These are phyloP conservation scores for Sporothrix inflata DNA, from an alignment of 2,329 filamentous ascomycete genomes.

Conservation along the genomic window DNA sequence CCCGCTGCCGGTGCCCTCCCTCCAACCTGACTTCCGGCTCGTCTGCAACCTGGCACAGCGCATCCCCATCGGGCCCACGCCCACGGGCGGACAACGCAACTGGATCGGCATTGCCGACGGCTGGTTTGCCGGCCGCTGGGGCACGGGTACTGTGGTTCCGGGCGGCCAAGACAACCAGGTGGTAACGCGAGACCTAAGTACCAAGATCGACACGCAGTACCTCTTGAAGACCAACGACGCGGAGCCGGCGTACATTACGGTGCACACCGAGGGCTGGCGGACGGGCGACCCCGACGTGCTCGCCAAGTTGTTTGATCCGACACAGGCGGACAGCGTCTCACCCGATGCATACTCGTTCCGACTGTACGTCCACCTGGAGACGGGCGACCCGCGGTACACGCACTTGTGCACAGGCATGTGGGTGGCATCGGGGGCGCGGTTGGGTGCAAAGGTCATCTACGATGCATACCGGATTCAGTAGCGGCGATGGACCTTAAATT, in stretches of 20 bases:
- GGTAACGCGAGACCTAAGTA: constrained; percentile 1
- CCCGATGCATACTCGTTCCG: background rate
- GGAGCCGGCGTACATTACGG: constrained; percentile 9
- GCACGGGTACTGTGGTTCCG: background rate
- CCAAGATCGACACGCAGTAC: constrained; percentile 5
- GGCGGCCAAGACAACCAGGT: constrained; percentile 13
- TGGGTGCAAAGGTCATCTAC: background rate
- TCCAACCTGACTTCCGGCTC: constrained; percentile 1
- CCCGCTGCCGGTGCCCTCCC: background rate
- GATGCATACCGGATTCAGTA: background rate
- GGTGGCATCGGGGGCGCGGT: background rate
- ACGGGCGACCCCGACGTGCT: constrained; percentile 6
- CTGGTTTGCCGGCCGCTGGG: constrained; percentile 1
- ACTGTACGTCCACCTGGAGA: background rate
- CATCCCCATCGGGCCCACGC: background rate
- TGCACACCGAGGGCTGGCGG: constrained; percentile 15
- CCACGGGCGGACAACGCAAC: background rate
- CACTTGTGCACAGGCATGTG: background rate
- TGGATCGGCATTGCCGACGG: background rate
- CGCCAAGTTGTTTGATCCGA: background rate
- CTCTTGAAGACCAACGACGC: background rate
- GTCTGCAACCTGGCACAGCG: background rate
- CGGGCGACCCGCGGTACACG: background rate
- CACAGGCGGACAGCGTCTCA: background rate
- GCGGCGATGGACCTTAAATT: too few relatives aligned